Evolutionary conservation across 1,284 basidiomycete genomes (phyloP).

Genomic region (Boletellus dicymbophilus): DNA sequence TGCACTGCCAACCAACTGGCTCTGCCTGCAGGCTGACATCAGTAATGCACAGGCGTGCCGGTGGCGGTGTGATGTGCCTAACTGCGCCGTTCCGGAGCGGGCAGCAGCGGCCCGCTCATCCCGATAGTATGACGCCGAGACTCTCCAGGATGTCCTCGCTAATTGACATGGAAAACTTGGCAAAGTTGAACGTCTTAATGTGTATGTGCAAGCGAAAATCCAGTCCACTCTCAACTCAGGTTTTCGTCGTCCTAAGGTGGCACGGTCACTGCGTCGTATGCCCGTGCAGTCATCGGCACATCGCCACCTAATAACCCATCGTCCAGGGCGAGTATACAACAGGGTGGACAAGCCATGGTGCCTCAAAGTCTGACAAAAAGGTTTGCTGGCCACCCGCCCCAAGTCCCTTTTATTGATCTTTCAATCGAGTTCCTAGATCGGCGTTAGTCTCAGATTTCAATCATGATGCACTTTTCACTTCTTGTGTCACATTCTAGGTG

Average conservation of each 20-base stretch:
- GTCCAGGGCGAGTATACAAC: conserved; percentile 90
- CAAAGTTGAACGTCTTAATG: conserved; percentile 73
- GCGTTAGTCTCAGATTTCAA: no score
- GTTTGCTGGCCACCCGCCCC: conserved; percentile 36
- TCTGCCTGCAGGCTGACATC: conserved; percentile 28
- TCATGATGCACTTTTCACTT: no score
- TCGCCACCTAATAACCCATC: neutral
- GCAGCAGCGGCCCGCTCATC: no score
- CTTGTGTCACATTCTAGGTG: conserved; percentile 51
- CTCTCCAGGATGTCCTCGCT: no score
- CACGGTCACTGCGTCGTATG: conserved; percentile 50
- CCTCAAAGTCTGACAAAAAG: conserved; percentile 94
- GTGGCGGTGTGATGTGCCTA: conserved; percentile 26
- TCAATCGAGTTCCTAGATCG: conserved; percentile 49
- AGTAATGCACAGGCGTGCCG: conserved; percentile 23
- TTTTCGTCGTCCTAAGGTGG: conserved; percentile 47
- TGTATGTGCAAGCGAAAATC: conserved; percentile 44
- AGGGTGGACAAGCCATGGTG: conserved; percentile 89
- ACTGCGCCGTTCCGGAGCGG: no score
- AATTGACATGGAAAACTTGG: conserved; percentile 40
- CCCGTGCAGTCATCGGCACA: neutral
- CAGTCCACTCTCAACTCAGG: conserved; percentile 2
- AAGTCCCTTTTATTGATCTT: neutral
- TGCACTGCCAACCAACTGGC: conserved; percentile 8
- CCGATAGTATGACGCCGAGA: no score